These are phyloP conservation scores for Colletotrichum spinosum DNA, from an alignment of 2,329 filamentous ascomycete species.

Conservation along the genomic window DNA sequence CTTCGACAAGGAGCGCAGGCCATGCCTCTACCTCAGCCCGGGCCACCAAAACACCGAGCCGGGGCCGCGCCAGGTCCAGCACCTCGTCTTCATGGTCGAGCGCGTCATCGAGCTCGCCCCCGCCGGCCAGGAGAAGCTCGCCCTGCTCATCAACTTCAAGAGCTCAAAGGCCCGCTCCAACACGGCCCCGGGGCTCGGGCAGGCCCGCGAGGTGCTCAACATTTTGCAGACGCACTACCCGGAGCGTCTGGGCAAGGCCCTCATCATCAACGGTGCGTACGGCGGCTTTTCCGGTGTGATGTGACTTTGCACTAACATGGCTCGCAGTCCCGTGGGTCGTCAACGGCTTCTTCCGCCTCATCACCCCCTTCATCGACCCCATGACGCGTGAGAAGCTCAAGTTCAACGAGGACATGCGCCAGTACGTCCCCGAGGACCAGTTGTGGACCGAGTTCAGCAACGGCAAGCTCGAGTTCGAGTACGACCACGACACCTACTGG, in stretches of 20 bases:
- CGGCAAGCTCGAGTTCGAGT: constrained; percentile 88
- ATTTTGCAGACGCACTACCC: constrained; percentile 98
- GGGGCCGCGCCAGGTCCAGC: constrained; percentile 88
- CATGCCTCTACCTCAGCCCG: constrained; percentile 91
- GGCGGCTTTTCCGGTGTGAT: background rate
- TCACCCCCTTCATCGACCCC: constrained; percentile 96
- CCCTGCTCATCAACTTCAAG: constrained; percentile 93
- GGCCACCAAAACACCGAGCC: constrained; percentile 92
- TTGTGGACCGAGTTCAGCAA: constrained; percentile 81
- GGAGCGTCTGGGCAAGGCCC: constrained; percentile 86
- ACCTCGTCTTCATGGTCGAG: constrained; percentile 96
- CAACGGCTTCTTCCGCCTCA: constrained; percentile 93
- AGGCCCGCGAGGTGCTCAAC: constrained; percentile 85
- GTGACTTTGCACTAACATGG: too few species aligned
- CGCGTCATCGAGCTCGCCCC: constrained; percentile 88
- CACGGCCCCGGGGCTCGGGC: constrained; percentile 76
- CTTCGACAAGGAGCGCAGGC: constrained; percentile 86
- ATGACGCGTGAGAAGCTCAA: constrained; percentile 94
- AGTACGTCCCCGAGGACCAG: constrained; percentile 85
- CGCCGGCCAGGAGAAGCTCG: constrained; percentile 85
- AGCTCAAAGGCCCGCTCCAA: constrained; percentile 80
- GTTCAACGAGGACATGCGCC: constrained; percentile 91
- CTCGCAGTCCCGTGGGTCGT: constrained; percentile 86
- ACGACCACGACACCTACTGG: constrained; percentile 92
- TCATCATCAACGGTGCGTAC: constrained; percentile 85